Conservation (phyloP, 2,329 filamentous ascomycete species). For the Exutisphaerella laricina region DNA sequence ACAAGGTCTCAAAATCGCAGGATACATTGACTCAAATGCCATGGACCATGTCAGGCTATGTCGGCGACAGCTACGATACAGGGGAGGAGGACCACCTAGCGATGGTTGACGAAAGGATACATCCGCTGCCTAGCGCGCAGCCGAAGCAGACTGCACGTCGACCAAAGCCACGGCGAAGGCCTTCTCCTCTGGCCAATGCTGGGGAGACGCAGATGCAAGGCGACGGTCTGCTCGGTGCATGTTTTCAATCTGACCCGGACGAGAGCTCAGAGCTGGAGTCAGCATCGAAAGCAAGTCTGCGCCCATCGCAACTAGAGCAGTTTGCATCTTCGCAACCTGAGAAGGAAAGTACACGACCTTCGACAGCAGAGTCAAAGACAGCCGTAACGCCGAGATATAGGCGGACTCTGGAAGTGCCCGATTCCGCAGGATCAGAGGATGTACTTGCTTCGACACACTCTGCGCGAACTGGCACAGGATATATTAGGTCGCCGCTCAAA, state of each 20-base stretch:
- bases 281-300: conserved; percentile 1
- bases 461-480: not conserved
- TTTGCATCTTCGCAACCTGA: conserved; percentile 6
- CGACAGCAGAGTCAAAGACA: conserved; percentile 11
- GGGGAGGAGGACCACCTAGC: conserved; percentile 1
- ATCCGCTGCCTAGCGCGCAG: conserved; percentile 1
- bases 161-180: not conserved
- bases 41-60: conserved; percentile 1
- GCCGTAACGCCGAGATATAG: conserved; percentile 12
- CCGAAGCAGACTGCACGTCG: not conserved
- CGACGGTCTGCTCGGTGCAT: conserved; percentile 1
- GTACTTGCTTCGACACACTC: conserved; percentile 10
- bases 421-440: conserved; percentile 19
- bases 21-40: conserved; percentile 11
- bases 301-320: conserved; percentile 1
- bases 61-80: conserved; percentile 3
- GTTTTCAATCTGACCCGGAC: not conserved
- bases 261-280: not conserved
- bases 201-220: conserved; percentile 6
- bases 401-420: conserved; percentile 12
- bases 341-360: conserved; percentile 10
- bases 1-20: conserved; percentile 6
- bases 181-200: too few relatives aligned
- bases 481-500: conserved; percentile 15
- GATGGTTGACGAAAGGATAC: not conserved